Conservation (phyloP, 106 monocot genomes). For the Allium cepa region DNA sequence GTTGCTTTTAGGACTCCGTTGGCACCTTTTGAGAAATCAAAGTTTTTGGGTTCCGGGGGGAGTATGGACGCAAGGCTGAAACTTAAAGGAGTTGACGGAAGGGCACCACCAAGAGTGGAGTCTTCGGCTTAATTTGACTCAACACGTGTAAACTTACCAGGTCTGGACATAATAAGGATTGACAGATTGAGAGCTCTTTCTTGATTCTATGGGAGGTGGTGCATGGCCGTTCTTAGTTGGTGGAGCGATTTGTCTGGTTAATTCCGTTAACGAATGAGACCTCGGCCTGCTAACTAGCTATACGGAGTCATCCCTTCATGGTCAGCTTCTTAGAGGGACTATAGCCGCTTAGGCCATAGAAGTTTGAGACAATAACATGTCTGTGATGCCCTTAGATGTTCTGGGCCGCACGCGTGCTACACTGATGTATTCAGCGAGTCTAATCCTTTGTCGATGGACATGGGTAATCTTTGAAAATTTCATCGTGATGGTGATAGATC, state of each 20-base stretch:
- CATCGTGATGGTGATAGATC: slow-evolving; percentile 14
- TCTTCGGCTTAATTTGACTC: slow-evolving; percentile 12
- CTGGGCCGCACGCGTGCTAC: slow-evolving; percentile 80
- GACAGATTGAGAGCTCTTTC: slow-evolving; percentile 47
- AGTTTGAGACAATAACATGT: slow-evolving; percentile 92
- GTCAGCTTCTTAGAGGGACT: slow-evolving; percentile 90
- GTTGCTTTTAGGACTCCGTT: slow-evolving; percentile 39
- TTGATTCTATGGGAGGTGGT: slow-evolving; percentile 80
- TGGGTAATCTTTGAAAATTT: slow-evolving; percentile 14
- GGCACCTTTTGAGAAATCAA: slow-evolving; percentile 32
- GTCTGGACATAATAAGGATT: slow-evolving; percentile 15
- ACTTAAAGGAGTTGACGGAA: slow-evolving; percentile 21
- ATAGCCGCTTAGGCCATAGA: slow-evolving; percentile 74
- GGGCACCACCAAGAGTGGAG: slow-evolving; percentile 13
- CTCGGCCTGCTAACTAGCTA: slow-evolving; percentile 13
- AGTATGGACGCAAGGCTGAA: slow-evolving; percentile 25
- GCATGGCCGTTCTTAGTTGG: slow-evolving; percentile 70
- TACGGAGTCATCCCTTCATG: slow-evolving; percentile 19
- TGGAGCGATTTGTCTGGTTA: slow-evolving; percentile 37
- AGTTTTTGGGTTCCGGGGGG: slow-evolving; percentile 26
- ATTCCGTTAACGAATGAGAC: slow-evolving; percentile 31
- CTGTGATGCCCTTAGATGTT: slow-evolving; percentile 98
- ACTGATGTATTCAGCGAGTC: slow-evolving; percentile 87
- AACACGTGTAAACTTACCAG: slow-evolving; percentile 10
- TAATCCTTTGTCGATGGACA: slow-evolving; percentile 19